Evolutionary conservation across 2,329 filamentous ascomycete species (phyloP).

Genomic region (Pezicula carpinea): DNA sequence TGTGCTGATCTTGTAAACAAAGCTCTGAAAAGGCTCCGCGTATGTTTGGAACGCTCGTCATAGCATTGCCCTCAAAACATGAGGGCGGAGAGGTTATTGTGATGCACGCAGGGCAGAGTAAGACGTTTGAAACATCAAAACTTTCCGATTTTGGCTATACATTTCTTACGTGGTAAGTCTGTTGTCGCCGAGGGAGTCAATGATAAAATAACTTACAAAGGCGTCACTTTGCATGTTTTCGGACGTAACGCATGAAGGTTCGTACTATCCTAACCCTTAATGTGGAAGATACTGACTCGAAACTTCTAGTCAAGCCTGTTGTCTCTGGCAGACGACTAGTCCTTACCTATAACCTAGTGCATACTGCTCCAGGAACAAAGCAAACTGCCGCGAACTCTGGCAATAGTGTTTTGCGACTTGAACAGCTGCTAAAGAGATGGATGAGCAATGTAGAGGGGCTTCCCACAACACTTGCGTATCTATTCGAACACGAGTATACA

Average conservation of each 20-base stretch:
- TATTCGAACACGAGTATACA: conserved; percentile 13
- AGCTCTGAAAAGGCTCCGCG: conserved; percentile 40
- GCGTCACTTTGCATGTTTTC: conserved; percentile 37
- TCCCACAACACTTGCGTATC: neutral
- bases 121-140: conserved; percentile 28
- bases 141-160: conserved; percentile 27
- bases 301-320: conserved; percentile 34
- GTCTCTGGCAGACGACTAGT: conserved; percentile 44
- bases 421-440: conserved; percentile 6
- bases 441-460: conserved; percentile 1
- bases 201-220: neutral
- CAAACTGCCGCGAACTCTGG: conserved; percentile 6
- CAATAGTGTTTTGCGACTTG: conserved; percentile 3
- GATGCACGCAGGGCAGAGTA: conserved; percentile 31
- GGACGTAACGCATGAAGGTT: conserved; percentile 43
- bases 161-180: conserved; percentile 22
- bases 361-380: conserved; percentile 10
- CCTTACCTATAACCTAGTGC: conserved; percentile 48
- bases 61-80: conserved; percentile 44
- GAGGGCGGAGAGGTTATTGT: conserved; percentile 41
- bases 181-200: neutral
- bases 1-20: too few species aligned
- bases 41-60: conserved; percentile 46
- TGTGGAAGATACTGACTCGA: too few species aligned
- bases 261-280: too few species aligned